Conservation (phyloP, 208 protist genomes). For the Wallacemonas sp. region DNA sequence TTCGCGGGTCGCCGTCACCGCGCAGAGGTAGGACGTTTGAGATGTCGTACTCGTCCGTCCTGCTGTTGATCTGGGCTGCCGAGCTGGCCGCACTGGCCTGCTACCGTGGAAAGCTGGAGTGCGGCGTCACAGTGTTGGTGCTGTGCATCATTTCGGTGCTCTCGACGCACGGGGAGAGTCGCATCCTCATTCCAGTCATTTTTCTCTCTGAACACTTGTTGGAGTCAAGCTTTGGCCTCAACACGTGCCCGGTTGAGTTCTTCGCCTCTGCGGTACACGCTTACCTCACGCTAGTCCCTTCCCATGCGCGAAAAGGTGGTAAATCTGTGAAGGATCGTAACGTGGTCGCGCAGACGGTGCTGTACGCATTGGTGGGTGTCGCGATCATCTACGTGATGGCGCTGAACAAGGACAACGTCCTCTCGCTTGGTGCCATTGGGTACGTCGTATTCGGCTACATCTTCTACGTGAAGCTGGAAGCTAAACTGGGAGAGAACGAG, state of each 20-base stretch:
- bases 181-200: constrained; percentile 73
- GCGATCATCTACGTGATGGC: constrained; percentile 53
- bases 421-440: constrained; percentile 55
- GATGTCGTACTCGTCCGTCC: constrained; percentile 81
- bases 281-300: constrained; percentile 60
- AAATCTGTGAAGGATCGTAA: constrained; percentile 33
- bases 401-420: constrained; percentile 42
- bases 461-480: constrained; percentile 59
- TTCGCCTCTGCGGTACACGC: constrained; percentile 82
- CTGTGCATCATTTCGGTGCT: constrained; percentile 55
- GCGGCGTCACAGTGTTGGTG: constrained; percentile 48
- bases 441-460: constrained; percentile 66
- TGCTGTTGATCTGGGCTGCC: constrained; percentile 64
- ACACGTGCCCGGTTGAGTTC: constrained; percentile 62
- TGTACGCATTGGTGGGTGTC: constrained; percentile 48
- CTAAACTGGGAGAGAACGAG: constrained; percentile 71
- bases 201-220: constrained; percentile 75
- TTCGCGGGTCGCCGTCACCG: background rate
- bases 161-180: constrained; percentile 70
- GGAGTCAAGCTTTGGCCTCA: constrained; percentile 38
- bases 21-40: constrained; percentile 23
- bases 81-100: constrained; percentile 58
- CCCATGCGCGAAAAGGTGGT: constrained; percentile 24
- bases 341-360: constrained; percentile 29
- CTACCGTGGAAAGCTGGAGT: constrained; percentile 27